A percentile compares a stretch with the other conserved stretches of the same genome.
Conservation (phyloP, 306 rosid genomes). For the Gillenia trifoliata region DNA sequence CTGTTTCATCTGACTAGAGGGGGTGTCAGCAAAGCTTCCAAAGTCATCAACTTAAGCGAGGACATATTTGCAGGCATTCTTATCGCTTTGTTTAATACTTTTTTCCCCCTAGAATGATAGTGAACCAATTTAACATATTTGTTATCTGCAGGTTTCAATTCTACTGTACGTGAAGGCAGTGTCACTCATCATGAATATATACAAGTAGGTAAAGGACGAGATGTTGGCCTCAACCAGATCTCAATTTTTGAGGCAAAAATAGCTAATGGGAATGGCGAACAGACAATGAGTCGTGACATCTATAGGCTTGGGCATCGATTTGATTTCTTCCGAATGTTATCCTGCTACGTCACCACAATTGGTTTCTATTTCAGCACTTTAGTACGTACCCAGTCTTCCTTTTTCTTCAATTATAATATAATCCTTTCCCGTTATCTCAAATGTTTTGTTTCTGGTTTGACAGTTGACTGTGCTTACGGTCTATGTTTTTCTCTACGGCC, state of each 20-base stretch:
- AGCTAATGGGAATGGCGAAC: conserved; percentile 93
- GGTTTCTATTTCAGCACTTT: conserved; percentile 95
- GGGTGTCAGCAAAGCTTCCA: conserved; percentile 95
- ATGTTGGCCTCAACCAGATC: conserved; percentile 95
- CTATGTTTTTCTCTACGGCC: conserved; percentile 85
- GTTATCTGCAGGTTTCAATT: conserved; percentile 69
- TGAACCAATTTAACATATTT: conserved; percentile 3
- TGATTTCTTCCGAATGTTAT: conserved; percentile 92
- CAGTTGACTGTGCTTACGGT: conserved; percentile 90
- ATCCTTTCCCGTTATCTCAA: background rate
- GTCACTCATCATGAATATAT: conserved; percentile 97
- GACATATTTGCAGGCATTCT: conserved; percentile 95
- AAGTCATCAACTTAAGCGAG: conserved; percentile 88
- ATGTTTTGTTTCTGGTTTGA: conserved; percentile 29
- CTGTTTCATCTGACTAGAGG: conserved; percentile 97
- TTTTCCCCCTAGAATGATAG: background rate
- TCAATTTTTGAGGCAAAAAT: conserved; percentile 97
- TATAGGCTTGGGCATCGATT: conserved; percentile 94
- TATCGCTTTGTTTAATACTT: background rate
- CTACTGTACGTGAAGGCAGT: conserved; percentile 86
- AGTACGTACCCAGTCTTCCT: conserved; percentile 45
- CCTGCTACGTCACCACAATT: conserved; percentile 75
- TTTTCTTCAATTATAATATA: conserved; percentile 3
- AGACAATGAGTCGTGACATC: conserved; percentile 91
- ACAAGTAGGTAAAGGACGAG: conserved; percentile 98